phyloP scores from a whole-genome alignment of 208 protist genomes.

The Lotmaria passim region DNA sequence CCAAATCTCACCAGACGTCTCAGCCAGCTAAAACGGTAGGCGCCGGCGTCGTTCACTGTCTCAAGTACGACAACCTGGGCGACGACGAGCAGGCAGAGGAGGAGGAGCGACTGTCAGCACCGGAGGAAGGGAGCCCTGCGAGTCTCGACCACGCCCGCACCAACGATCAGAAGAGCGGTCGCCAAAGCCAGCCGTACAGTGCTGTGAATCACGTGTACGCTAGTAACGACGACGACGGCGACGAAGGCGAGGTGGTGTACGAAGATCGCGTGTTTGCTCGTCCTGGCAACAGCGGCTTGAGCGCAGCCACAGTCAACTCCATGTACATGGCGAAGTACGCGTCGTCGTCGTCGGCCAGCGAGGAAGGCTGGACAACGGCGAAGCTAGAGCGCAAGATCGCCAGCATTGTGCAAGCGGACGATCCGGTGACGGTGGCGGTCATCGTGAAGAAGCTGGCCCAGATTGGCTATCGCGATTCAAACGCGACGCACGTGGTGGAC shows the following conservation, averaged over 20 bases:
- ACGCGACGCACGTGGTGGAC: slow-evolving; percentile 52
- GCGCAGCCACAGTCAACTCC: background rate
- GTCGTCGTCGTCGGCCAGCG: background rate
- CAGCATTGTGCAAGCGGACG: slow-evolving; percentile 80
- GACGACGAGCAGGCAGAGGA: slow-evolving; percentile 13
- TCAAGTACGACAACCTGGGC: slow-evolving; percentile 30
- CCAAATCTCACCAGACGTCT: background rate
- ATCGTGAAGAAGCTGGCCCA: slow-evolving; percentile 81
- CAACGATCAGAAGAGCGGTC: too few species aligned
- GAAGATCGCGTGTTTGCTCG: slow-evolving; percentile 12
- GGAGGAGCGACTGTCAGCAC: too few species aligned
- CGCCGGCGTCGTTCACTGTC: slow-evolving; percentile 14
- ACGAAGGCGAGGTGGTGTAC: slow-evolving; percentile 25
- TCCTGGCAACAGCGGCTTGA: background rate
- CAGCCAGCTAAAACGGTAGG: background rate
- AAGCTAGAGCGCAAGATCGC: slow-evolving; percentile 69
- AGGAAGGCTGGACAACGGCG: slow-evolving; percentile 31
- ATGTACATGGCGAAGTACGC: slow-evolving; percentile 28
- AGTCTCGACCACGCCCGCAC: background rate
- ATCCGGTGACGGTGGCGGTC: slow-evolving; percentile 76
- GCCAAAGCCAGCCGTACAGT: too few species aligned
- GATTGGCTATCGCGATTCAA: slow-evolving; percentile 60
- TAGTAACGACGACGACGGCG: background rate
- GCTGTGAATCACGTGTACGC: background rate
- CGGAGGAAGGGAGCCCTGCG: background rate